Base-by-base conservation (phyloP, 345 rosid species). In the Camelina sativa region DNA sequence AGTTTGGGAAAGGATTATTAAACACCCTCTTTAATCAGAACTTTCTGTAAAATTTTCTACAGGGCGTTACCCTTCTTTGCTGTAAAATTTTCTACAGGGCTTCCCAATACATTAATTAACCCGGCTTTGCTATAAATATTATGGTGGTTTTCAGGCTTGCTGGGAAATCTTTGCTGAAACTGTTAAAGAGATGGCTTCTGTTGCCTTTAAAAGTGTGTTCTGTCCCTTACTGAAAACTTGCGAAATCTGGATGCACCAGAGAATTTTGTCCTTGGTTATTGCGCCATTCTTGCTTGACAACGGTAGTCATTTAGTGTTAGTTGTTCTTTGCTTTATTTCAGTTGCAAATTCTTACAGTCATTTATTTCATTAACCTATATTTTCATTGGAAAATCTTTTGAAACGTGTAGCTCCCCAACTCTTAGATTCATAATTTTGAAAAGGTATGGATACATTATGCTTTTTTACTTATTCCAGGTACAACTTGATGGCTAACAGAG, bases 401-500 rank as follows among this genome's bases (percentile, higher is more conserved):
- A 7, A 32, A 62, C 25, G 15, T 16, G 30, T 65, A 77, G 67
- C 55, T 71, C 62, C 76, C 23, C 38, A 48, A n/a, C 34, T 58
- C 38, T 58, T 40, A 57, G 54, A 22, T 55, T 57, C 54, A 28
- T 25, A 25, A 38, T 37, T 37, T 55, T 3, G 15, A 65, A 58
- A 65, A 58, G 62, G 19, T 63, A 11, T 47, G 62, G 67, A 40
- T 46, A 65, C 73, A 58, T 52, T 44, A 28, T 62, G 23, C 9
- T 62, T 69, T 53, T 41, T 19, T 61, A 61, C 57, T 51, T 67
- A 25, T 75, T 67, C 46, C 85, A 95, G 97, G 88, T 92, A 95
- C 80, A 95, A 95, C 82, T 82, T 95, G 80, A 95, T 95, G 97
- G 99, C 99, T 71, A 95, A 95, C 84, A 87, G 99, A 83, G 91